Conservation (phyloP, 768 basidiomycete species). For the Fibroporia radiculosa region DNA sequence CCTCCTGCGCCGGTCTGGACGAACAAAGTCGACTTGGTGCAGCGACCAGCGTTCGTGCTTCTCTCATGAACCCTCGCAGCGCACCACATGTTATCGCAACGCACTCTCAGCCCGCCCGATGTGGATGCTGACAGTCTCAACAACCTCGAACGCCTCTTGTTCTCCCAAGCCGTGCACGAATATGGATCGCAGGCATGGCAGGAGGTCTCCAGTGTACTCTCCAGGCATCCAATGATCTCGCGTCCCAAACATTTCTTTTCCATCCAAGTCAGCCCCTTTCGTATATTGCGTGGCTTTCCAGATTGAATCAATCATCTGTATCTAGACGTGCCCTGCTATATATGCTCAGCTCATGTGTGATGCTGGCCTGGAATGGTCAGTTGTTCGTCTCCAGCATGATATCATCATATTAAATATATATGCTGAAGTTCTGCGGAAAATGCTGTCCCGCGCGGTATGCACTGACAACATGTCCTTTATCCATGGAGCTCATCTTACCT, state of each 20-base stretch:
- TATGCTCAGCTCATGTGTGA: constrained; percentile 66
- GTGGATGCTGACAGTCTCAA: constrained; percentile 15
- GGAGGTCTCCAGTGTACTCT: constrained; percentile 54
- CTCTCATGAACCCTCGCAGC: background rate
- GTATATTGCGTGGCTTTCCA: background rate
- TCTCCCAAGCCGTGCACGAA: constrained; percentile 85
- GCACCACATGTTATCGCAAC: constrained; percentile 10
- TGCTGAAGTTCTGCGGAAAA: constrained; percentile 39
- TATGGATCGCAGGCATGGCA: constrained; percentile 66
- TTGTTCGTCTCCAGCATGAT: constrained; percentile 2
- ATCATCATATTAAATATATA: constrained; percentile 10
- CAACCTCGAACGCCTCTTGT: constrained; percentile 64
- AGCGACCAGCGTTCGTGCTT: background rate
- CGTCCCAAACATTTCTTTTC: constrained; percentile 62
- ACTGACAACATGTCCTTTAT: background rate
- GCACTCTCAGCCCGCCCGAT: constrained; percentile 7
- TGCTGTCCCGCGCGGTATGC: constrained; percentile 45
- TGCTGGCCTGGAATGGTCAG: constrained; percentile 58
- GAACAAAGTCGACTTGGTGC: background rate
- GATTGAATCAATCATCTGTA: constrained; percentile 8
- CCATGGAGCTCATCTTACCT: background rate
- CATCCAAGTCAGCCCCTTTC: constrained; percentile 41
- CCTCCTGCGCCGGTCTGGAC: background rate
- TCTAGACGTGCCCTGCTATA: constrained; percentile 58
- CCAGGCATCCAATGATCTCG: constrained; percentile 60